phyloP scores from a whole-genome alignment of 306 rosid genomes.

The Vigna unguiculata region DNA sequence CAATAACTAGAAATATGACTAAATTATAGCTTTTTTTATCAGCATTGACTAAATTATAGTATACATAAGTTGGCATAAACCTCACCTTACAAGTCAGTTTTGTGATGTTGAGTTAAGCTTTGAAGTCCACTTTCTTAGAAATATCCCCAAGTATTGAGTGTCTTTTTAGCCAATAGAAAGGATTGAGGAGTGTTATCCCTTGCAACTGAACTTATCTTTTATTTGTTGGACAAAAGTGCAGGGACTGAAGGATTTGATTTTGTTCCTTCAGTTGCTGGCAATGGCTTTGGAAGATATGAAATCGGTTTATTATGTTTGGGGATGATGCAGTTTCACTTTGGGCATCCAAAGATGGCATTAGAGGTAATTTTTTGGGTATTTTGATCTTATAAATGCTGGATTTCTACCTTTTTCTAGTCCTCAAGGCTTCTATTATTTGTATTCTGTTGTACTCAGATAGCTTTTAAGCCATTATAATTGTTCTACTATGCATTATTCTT shows the following conservation, averaged over 20 bases:
- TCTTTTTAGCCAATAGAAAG: constrained; percentile 25
- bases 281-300: constrained; percentile 85
- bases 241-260: constrained; percentile 97
- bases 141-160: constrained; percentile 17
- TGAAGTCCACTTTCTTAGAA: too few relatives aligned
- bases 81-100: too few relatives aligned
- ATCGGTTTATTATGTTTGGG: constrained; percentile 86
- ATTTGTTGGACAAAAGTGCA: constrained; percentile 84
- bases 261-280: constrained; percentile 70
- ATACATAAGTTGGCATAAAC: too few relatives aligned
- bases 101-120: too few relatives aligned
- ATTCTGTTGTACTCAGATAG: constrained; percentile 9
- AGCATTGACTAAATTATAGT: too few relatives aligned
- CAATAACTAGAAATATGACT: too few relatives aligned
- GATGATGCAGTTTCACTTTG: constrained; percentile 96
- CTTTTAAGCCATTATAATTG: constrained; percentile 26
- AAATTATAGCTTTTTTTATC: too few relatives aligned
- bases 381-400: constrained; percentile 31
- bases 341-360: constrained; percentile 94
- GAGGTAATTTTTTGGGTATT: constrained; percentile 62
- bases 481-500: constrained; percentile 16
- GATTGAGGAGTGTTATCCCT: constrained; percentile 24
- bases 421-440: constrained; percentile 21
- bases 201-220: constrained; percentile 50
- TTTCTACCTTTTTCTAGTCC: constrained; percentile 13